Evolutionary conservation across 768 basidiomycete genomes (phyloP), one percentile per base, ranked within the genome.

Genomic region (Mycena rebaudengoi): DNA sequence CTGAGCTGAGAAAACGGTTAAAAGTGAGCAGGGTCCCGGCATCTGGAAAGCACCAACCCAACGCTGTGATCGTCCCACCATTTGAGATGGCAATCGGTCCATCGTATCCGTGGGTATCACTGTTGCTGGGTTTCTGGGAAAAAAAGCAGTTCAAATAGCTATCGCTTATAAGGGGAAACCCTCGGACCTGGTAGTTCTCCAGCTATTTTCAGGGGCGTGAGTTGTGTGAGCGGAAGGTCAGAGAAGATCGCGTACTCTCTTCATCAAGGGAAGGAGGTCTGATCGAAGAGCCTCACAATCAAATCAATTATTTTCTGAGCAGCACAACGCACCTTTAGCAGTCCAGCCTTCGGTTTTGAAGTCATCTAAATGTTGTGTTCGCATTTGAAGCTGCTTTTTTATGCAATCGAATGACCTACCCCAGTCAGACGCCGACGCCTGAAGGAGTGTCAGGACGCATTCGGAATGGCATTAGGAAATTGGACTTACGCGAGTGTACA

Each of bases 141-240:
- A n/a, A n/a, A n/a, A n/a, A n/a, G n/a, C n/a, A n/a, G n/a, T n/a
- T n/a, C n/a, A n/a, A n/a, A n/a, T n/a, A n/a, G n/a, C n/a, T n/a
- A n/a, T n/a, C n/a, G n/a, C n/a, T n/a, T n/a, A n/a, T n/a, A n/a
- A n/a, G n/a, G n/a, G n/a, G n/a, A n/a, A n/a, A n/a, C n/a, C n/a
- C n/a, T n/a, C n/a, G n/a, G n/a, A n/a, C n/a, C n/a, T n/a, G 90
- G 73, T 91, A 91, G 78, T 90, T 89, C 83, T 91, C 89, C 57
- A 91, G 79, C 84, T 88, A 67, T 40, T 54, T 55, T 45, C 13
- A 51, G 44, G 21, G 16, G 41, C 21, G n/a, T 52, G 12, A 60
- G 48, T 46, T 16, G 25, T 5, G 29, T 32, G 5, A 13, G 37
- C 25, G 39, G 14, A 20, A 21, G 14, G 6, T 7, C 7, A 30